Percentiles rank a stretch among this genome's conserved stretches.
Evolutionary conservation across 441 rosid genomes (phyloP).

Genomic region (Populus trichocarpa): DNA sequence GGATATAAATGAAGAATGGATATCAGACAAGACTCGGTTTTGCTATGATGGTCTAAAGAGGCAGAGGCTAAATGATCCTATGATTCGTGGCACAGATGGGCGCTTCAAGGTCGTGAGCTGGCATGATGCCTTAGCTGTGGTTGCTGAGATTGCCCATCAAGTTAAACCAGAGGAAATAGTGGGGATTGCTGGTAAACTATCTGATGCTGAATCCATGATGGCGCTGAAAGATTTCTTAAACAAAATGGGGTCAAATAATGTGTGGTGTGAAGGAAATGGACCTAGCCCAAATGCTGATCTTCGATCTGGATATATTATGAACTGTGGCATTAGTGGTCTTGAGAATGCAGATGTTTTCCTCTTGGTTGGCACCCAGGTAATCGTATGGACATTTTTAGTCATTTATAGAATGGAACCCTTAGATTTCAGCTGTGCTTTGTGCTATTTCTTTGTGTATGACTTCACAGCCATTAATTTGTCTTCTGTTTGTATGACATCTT

Average conservation of each 20-base stretch:
- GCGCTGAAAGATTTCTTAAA: constrained; percentile 87
- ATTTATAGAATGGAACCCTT: neutral
- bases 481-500: too few species aligned
- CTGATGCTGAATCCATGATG: constrained; percentile 99
- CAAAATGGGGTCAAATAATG: constrained; percentile 84
- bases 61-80: constrained; percentile 95
- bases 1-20: constrained; percentile 99
- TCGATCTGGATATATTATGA: constrained; percentile 84
- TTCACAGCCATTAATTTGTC: neutral
- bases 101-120: constrained; percentile 82
- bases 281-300: constrained; percentile 72
- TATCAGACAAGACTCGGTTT: constrained; percentile 95
- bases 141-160: constrained; percentile 74
- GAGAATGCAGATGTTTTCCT: constrained; percentile 93
- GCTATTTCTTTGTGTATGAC: neutral
- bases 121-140: constrained; percentile 90
- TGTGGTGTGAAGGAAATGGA: constrained; percentile 91
- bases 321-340: constrained; percentile 76
- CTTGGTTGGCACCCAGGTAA: constrained; percentile 90
- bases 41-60: constrained; percentile 92
- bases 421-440: neutral
- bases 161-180: constrained; percentile 79
- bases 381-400: neutral
- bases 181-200: constrained; percentile 84
- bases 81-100: constrained; percentile 91